These are phyloP conservation scores for Tricholoma furcatifolium DNA, from an alignment of 768 basidiomycete species.

Conservation along the genomic window DNA sequence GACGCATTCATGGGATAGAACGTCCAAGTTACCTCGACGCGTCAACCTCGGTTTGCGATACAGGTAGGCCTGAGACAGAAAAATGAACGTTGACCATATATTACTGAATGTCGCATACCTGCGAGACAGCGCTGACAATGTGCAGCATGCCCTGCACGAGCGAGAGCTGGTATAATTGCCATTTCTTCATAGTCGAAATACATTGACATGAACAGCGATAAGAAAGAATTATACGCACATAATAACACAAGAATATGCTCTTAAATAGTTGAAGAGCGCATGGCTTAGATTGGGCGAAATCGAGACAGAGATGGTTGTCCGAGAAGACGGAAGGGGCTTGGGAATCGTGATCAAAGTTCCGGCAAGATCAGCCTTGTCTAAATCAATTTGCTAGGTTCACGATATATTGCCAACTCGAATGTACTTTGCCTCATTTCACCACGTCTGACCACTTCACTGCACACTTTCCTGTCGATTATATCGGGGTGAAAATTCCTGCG, in stretches of 20 bases:
- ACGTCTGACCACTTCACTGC: too few relatives aligned
- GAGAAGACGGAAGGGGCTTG: constrained; percentile 11
- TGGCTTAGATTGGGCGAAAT: constrained; percentile 8
- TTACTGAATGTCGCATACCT: constrained; percentile 27
- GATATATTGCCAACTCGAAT: constrained; percentile 4
- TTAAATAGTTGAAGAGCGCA: constrained; percentile 18
- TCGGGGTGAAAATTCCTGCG: too few relatives aligned
- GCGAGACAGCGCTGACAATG: constrained; percentile 70
- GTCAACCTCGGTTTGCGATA: constrained; percentile 67
- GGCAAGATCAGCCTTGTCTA: background rate
- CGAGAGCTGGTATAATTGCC: constrained; percentile 32
- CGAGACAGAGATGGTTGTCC: constrained; percentile 14
- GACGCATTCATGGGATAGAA: background rate
- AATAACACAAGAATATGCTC: background rate
- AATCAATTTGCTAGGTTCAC: background rate
- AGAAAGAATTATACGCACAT: background rate
- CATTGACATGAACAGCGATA: constrained; percentile 5
- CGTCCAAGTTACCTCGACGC: constrained; percentile 54
- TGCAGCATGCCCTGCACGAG: constrained; percentile 52
- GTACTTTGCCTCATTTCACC: too few relatives aligned
- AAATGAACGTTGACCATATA: background rate
- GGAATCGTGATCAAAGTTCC: constrained; percentile 21
- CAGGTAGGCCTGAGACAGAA: constrained; percentile 51
- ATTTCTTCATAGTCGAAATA: constrained; percentile 15
- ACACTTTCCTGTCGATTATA: too few relatives aligned